phyloP scores from a whole-genome alignment of 805 yeast genomes.

The Nakazawaea peltata region DNA sequence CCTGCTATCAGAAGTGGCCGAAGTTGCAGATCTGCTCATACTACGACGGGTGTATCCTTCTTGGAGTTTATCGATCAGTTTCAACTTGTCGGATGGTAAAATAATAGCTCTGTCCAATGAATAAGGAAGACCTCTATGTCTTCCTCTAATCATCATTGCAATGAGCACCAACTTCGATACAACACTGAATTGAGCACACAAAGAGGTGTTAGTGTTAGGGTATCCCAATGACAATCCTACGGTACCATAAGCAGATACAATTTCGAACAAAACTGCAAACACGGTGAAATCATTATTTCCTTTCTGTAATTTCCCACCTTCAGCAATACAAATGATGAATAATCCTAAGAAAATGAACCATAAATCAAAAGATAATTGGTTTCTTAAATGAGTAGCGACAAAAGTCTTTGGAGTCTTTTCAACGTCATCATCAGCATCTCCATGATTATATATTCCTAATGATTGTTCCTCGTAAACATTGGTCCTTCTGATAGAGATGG shows the following conservation, averaged over 20 bases:
- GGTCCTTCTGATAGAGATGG: constrained; percentile 92
- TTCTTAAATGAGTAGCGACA: constrained; percentile 81
- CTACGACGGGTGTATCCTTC: constrained; percentile 15
- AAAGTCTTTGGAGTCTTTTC: constrained; percentile 45
- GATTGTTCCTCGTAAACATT: constrained; percentile 98
- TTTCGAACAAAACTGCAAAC: constrained; percentile 75
- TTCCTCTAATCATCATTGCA: constrained; percentile 88
- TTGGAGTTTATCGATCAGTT: constrained; percentile 52
- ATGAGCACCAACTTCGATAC: constrained; percentile 79
- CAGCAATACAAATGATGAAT: constrained; percentile 81
- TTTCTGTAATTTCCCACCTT: constrained; percentile 51
- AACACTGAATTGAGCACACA: constrained; percentile 62
- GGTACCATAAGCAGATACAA: constrained; percentile 93
- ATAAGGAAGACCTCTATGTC: constrained; percentile 95
- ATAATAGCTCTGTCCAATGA: constrained; percentile 90
- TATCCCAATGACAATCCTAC: constrained; percentile 90
- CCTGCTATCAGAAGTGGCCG: constrained; percentile 5
- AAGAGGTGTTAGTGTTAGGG: constrained; percentile 57
- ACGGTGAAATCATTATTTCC: constrained; percentile 45
- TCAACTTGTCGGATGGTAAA: constrained; percentile 64
- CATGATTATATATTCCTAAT: constrained; percentile 67
- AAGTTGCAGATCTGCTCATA: constrained; percentile 1
- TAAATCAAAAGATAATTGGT: constrained; percentile 86
- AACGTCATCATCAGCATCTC: constrained; percentile 26
- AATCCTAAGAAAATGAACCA: constrained; percentile 90